Evolutionary conservation across 164 flowering plant genomes (phyloP).

Genomic region (Vitis rotundifolia): DNA sequence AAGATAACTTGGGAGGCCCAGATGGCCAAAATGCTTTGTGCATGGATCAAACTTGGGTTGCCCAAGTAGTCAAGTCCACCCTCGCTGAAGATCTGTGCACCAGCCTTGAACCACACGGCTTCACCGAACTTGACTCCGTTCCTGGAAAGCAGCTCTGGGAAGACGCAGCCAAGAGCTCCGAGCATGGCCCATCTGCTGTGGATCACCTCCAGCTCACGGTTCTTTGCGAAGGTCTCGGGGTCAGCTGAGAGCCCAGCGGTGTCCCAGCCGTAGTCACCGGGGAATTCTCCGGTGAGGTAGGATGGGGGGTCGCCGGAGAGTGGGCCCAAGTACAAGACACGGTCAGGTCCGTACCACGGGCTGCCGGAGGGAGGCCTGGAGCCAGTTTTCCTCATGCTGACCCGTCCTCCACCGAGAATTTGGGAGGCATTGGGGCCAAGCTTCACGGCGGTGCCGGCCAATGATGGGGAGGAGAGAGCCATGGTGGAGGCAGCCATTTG

Average conservation of each 20-base stretch:
- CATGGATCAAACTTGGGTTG: constrained; percentile 46
- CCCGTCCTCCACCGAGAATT: constrained; percentile 30
- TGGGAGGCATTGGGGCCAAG: constrained; percentile 27
- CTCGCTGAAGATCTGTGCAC: constrained; percentile 46
- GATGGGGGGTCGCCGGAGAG: constrained; percentile 42
- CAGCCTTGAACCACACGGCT: constrained; percentile 50
- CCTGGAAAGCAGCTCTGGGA: constrained; percentile 42
- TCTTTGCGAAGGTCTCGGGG: constrained; percentile 49
- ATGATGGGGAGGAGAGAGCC: constrained; percentile 60
- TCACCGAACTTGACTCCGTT: constrained; percentile 45
- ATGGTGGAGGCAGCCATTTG: constrained; percentile 58
- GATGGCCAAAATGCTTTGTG: constrained; percentile 44
- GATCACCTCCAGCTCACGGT: constrained; percentile 42
- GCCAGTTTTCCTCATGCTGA: constrained; percentile 28
- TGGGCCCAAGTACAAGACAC: constrained; percentile 46
- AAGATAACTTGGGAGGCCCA: constrained; percentile 39
- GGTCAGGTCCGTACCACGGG: constrained; percentile 48
- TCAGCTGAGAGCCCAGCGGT: constrained; percentile 50
- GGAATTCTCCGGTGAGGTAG: constrained; percentile 45
- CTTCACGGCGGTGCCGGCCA: constrained; percentile 53
- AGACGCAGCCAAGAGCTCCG: constrained; percentile 41
- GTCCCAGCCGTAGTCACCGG: constrained; percentile 57
- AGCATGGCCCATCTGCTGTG: constrained; percentile 46
- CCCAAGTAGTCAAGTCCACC: constrained; percentile 53
- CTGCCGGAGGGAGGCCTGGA: constrained; percentile 29